phyloP scores from a whole-genome alignment of 192 early-diverging fungal genomes.

The Umbelopsis vinacea region DNA sequence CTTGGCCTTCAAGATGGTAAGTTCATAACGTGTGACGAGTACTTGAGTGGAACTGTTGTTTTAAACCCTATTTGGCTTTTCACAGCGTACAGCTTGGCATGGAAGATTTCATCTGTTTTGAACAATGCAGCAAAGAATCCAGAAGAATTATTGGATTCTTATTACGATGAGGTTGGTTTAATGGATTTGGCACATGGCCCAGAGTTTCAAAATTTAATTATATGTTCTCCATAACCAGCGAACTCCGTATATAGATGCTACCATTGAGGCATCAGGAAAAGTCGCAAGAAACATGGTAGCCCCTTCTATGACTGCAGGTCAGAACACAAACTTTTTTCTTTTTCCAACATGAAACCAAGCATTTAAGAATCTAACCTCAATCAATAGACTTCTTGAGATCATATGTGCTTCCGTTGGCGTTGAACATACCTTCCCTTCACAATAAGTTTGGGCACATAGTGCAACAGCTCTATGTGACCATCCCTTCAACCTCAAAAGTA shows the following conservation, averaged over 20 bases:
- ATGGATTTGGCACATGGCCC: too few species aligned
- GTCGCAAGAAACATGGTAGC: too few species aligned
- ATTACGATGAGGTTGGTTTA: constrained; percentile 35
- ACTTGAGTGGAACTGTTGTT: neutral
- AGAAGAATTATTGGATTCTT: constrained; percentile 42
- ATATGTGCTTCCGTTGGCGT: neutral
- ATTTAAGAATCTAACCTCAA: neutral
- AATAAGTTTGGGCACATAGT: neutral
- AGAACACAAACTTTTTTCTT: neutral
- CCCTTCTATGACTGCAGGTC: neutral
- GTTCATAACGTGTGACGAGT: neutral
- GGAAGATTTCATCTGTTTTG: constrained; percentile 52
- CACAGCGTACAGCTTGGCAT: constrained; percentile 47
- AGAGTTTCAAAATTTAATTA: too few species aligned
- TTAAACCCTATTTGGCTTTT: neutral
- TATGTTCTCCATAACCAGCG: neutral
- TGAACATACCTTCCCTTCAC: neutral
- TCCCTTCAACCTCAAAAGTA: neutral
- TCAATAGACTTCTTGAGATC: neutral
- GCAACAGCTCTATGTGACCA: constrained; percentile 1
- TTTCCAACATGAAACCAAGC: neutral
- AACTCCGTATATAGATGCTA: neutral
- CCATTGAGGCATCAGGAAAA: too few species aligned
- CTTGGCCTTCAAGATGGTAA: constrained; percentile 50
- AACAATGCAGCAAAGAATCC: constrained; percentile 30